These are phyloP conservation scores for Trebouxia sp. DNA, from an alignment of 139 green algal species.

Conservation along the genomic window DNA sequence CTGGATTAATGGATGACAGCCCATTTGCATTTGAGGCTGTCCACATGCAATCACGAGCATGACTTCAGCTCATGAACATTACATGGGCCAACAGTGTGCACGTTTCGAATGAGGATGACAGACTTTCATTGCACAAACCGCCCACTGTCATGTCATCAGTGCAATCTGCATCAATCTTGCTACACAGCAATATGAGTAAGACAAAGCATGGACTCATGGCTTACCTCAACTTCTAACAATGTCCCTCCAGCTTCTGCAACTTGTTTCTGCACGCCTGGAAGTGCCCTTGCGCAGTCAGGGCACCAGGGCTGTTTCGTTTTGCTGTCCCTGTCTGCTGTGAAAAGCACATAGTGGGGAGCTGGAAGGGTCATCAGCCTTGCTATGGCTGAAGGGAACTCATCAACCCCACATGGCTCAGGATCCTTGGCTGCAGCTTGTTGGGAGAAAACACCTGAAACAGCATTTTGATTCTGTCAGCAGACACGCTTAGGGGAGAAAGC, in stretches of 20 bases:
- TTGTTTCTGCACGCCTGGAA: neutral
- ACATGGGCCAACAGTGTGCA: too few species aligned
- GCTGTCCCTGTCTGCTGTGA: slow-evolving; percentile 37
- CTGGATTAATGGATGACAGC: too few species aligned
- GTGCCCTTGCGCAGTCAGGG: slow-evolving; percentile 37
- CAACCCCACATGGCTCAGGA: slow-evolving; percentile 36
- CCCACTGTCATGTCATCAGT: too few species aligned
- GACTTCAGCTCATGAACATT: too few species aligned
- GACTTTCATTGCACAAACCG: neutral
- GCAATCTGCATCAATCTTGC: too few species aligned
- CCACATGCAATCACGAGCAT: too few species aligned
- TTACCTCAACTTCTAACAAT: slow-evolving; percentile 42
- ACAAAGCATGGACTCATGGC: neutral
- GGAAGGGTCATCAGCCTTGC: slow-evolving; percentile 39
- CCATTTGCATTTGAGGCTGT: too few species aligned
- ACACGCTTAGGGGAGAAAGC: too few species aligned
- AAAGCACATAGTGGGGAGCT: slow-evolving; percentile 40
- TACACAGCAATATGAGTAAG: neutral
- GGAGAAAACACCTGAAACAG: slow-evolving; percentile 35
- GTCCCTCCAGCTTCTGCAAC: slow-evolving; percentile 35
- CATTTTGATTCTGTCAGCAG: neutral
- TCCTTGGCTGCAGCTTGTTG: slow-evolving; percentile 31
- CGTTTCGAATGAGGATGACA: neutral
- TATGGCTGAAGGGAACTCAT: slow-evolving; percentile 38
- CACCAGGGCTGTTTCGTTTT: slow-evolving; percentile 45